These are phyloP conservation scores for Inonotus obliquus DNA, from an alignment of 1,284 basidiomycete genomes.

Conservation along the genomic window DNA sequence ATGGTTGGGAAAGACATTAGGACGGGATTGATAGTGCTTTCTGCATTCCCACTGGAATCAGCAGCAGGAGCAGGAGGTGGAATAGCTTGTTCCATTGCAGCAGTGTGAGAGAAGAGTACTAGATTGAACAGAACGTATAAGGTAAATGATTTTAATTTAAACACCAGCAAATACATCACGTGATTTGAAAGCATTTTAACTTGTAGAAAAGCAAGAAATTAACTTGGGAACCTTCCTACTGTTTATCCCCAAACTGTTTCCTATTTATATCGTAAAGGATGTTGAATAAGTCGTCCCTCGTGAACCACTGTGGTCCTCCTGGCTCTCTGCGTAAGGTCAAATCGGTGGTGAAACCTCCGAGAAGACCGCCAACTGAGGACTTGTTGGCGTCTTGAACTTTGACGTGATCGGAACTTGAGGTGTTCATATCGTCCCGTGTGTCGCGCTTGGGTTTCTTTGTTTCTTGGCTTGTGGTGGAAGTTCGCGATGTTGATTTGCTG, in stretches of 20 bases:
- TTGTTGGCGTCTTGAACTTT: not conserved
- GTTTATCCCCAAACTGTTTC: not conserved
- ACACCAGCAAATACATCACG: too few relatives aligned
- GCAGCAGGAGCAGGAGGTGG: not conserved
- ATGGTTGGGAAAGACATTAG: conserved; percentile 68
- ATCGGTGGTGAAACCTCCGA: conserved; percentile 1
- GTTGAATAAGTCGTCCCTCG: not conserved
- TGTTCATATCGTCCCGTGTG: not conserved
- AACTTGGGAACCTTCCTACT: too few relatives aligned
- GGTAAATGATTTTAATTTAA: too few relatives aligned
- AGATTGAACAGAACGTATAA: too few relatives aligned
- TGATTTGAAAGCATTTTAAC: too few relatives aligned
- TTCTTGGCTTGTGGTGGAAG: not conserved
- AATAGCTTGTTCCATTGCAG: not conserved
- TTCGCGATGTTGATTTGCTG: not conserved
- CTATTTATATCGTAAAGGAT: not conserved
- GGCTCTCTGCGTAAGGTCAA: conserved; percentile 1
- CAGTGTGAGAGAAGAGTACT: not conserved
- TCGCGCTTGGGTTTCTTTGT: not conserved
- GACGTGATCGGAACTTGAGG: not conserved
- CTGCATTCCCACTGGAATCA: not conserved
- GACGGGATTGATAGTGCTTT: conserved; percentile 29
- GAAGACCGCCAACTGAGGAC: not conserved
- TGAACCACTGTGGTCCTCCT: conserved; percentile 12
- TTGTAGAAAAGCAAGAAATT: too few relatives aligned